phyloP scores from a whole-genome alignment of 352 stramenopile genomes.

The Phytophthora crassamura region DNA sequence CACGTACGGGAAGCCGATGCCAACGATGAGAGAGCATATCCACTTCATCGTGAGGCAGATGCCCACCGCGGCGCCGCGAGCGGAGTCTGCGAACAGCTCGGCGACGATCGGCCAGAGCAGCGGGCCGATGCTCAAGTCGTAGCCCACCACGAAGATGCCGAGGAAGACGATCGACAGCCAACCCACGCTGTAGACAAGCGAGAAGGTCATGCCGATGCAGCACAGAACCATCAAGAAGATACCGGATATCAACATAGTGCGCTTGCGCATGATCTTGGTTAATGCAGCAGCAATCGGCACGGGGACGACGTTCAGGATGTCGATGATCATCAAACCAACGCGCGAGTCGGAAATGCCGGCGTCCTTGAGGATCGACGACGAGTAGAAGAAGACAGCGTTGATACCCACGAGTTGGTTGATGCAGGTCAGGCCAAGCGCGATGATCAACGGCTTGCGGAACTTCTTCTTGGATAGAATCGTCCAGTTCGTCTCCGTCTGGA shows the following conservation, averaged over 20 bases:
- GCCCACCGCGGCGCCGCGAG: conserved; percentile 41
- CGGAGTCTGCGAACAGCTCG: conserved; percentile 64
- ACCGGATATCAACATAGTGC: conserved; percentile 44
- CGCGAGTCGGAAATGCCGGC: conserved; percentile 55
- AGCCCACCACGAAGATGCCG: conserved; percentile 50
- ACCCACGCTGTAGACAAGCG: conserved; percentile 33
- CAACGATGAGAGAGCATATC: conserved; percentile 52
- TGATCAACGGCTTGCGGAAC: conserved; percentile 41
- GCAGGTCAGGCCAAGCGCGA: conserved; percentile 42
- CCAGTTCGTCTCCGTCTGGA: conserved; percentile 22
- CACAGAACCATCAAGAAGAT: conserved; percentile 47
- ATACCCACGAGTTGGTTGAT: conserved; percentile 63
- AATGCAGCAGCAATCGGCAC: conserved; percentile 34
- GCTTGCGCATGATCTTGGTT: conserved; percentile 41
- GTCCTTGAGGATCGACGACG: conserved; percentile 53
- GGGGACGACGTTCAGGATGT: conserved; percentile 55
- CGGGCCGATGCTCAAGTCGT: conserved; percentile 55
- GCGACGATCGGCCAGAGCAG: conserved; percentile 52
- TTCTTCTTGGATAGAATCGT: conserved; percentile 26
- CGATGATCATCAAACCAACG: conserved; percentile 55
- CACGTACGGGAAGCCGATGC: conserved; percentile 61
- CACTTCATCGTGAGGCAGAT: conserved; percentile 59
- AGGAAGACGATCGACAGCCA: conserved; percentile 52
- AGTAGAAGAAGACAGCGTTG: conserved; percentile 75
- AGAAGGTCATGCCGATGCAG: conserved; percentile 48